These are phyloP conservation scores for Penstemon davidsonii DNA, from an alignment of 257 asterid species.

Conservation along the genomic window DNA sequence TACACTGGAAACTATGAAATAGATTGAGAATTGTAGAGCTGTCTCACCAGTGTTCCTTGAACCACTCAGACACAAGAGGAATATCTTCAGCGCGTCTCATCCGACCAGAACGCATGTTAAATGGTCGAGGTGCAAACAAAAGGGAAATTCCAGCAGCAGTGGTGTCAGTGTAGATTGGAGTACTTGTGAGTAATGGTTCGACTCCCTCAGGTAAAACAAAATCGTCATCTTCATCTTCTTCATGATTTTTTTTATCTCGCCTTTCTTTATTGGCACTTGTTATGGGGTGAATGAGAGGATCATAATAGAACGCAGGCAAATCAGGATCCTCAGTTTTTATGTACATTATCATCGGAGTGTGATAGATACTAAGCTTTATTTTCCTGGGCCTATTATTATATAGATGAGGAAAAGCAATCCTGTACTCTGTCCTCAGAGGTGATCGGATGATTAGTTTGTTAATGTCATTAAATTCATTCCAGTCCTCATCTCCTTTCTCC, in stretches of 20 bases:
- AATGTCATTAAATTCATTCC: slow-evolving; percentile 98
- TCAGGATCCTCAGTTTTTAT: slow-evolving; percentile 99
- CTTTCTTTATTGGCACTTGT: slow-evolving; percentile 73
- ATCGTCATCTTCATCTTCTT: slow-evolving; percentile 91
- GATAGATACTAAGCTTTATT: slow-evolving; percentile 85
- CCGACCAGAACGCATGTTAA: slow-evolving; percentile 98
- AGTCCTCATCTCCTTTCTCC: slow-evolving; percentile 99
- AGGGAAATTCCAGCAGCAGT: slow-evolving; percentile 98
- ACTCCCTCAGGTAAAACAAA: slow-evolving; percentile 83
- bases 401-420: slow-evolving; percentile 95
- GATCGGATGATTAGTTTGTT: slow-evolving; percentile 96
- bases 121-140: slow-evolving; percentile 96
- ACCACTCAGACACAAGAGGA: slow-evolving; percentile 99
- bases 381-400: slow-evolving; percentile 95
- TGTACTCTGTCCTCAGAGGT: slow-evolving; percentile 94
- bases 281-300: slow-evolving; percentile 94
- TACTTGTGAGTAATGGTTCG: slow-evolving; percentile 65
- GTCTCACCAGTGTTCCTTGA: slow-evolving; percentile 92
- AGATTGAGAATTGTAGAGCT: slow-evolving; percentile 15
- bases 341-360: slow-evolving; percentile 96
- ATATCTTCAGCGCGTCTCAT: slow-evolving; percentile 98
- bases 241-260: slow-evolving; percentile 65
- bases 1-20: not conserved
- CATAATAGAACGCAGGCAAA: slow-evolving; percentile 93
- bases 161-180: slow-evolving; percentile 87